A percentile compares a stretch with the other conserved stretches of the same genome.
Evolutionary conservation across 2,329 filamentous ascomycete species (phyloP).

Genomic region (Microcyclosporella mali): DNA sequence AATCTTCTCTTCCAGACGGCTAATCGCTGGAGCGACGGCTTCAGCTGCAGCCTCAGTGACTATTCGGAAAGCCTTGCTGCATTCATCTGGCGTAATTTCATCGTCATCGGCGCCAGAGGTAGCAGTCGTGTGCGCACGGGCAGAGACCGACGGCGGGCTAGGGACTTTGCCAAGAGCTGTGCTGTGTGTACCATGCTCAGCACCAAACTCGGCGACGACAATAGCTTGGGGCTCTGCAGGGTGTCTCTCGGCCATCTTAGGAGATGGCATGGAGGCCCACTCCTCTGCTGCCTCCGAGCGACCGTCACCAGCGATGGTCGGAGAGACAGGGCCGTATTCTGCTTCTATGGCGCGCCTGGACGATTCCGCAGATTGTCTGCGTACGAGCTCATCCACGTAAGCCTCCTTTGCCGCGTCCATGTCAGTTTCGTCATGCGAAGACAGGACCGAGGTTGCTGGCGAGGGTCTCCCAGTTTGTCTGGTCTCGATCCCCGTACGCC

Average conservation of each 20-base stretch:
- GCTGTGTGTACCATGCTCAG: not conserved
- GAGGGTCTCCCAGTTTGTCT: not conserved
- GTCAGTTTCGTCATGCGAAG: conserved; percentile 6
- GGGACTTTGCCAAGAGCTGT: not conserved
- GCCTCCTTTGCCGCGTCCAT: conserved; percentile 9
- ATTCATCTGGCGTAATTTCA: conserved; percentile 1
- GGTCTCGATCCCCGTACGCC: not conserved
- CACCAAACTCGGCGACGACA: not conserved
- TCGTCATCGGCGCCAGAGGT: not conserved
- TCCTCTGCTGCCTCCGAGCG: not conserved
- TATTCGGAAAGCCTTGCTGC: conserved; percentile 6
- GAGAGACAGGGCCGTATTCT: conserved; percentile 7
- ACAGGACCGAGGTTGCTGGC: conserved; percentile 4
- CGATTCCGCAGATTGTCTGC: conserved; percentile 5
- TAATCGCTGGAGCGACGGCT: conserved; percentile 8
- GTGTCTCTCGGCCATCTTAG: not conserved
- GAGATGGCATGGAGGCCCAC: conserved; percentile 6
- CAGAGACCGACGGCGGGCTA: conserved; percentile 3
- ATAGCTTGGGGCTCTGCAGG: not conserved
- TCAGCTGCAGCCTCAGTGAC: conserved; percentile 7
- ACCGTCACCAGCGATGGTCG: conserved; percentile 3
- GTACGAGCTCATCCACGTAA: conserved; percentile 11
- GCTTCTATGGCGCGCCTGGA: conserved; percentile 7
- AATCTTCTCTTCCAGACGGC: conserved; percentile 8
- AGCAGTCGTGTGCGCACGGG: not conserved